A percentile compares a stretch with the other conserved stretches of the same genome.
Conservation (phyloP, 1,139 yeast species). For the Lipomyces yarrowii region DNA sequence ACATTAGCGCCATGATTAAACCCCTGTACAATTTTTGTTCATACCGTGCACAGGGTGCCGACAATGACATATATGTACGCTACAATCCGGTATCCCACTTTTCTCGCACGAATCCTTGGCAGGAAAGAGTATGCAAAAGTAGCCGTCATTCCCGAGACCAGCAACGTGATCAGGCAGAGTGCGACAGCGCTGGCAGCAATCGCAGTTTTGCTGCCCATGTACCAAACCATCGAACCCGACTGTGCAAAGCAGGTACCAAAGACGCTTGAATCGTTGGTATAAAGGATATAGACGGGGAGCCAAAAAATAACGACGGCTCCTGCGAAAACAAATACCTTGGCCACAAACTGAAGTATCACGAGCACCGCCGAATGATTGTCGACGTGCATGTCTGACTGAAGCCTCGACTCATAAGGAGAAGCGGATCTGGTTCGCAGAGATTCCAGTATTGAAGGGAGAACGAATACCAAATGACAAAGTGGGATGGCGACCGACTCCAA, state of each 20-base stretch:
- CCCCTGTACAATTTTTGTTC: background rate
- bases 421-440: slow-evolving; percentile 5
- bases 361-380: background rate
- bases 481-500: slow-evolving; percentile 15
- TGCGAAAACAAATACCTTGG: slow-evolving; percentile 9
- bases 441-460: slow-evolving; percentile 18
- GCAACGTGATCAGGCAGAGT: background rate
- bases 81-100: slow-evolving; percentile 4
- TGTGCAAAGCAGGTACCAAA: slow-evolving; percentile 16
- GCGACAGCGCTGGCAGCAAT: slow-evolving; percentile 16
- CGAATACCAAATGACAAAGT: slow-evolving; percentile 14
- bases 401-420: background rate
- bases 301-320: slow-evolving; percentile 13
- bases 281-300: slow-evolving; percentile 28
- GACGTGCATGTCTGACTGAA: background rate
- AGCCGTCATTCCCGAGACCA: slow-evolving; percentile 10
- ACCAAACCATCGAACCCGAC: slow-evolving; percentile 18
- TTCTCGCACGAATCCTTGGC: slow-evolving; percentile 2
- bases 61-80: slow-evolving; percentile 9
- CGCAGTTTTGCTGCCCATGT: slow-evolving; percentile 24
- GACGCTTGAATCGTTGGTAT: slow-evolving; percentile 20
- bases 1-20: background rate
- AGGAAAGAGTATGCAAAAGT: slow-evolving; percentile 1
- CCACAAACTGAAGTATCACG: slow-evolving; percentile 4
- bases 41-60: slow-evolving; percentile 8